These are phyloP conservation scores for Coniosporium apollinis DNA, from an alignment of 495 filamentous ascomycete species.

Conservation along the genomic window DNA sequence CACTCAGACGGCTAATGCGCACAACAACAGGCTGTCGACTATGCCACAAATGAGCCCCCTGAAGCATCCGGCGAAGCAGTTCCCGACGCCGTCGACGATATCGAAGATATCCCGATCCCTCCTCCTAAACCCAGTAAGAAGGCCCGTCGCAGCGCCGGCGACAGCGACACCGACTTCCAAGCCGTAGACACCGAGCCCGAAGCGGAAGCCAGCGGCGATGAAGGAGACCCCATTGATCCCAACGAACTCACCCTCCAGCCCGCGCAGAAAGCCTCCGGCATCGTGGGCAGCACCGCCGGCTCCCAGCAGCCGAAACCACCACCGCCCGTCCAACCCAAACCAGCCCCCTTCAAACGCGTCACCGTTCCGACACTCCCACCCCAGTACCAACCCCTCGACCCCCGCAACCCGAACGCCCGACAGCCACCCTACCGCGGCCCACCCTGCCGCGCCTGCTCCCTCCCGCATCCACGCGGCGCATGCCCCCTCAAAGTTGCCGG, in stretches of 20 bases:
- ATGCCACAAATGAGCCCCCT: conserved; percentile 7
- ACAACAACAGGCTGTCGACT: conserved; percentile 9
- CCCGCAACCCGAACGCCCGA: background rate
- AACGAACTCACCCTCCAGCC: background rate
- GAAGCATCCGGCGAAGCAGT: conserved; percentile 3
- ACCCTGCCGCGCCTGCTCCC: conserved; percentile 29
- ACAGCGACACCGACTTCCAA: conserved; percentile 38
- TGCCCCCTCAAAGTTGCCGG: conserved; percentile 47
- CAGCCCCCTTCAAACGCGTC: conserved; percentile 2
- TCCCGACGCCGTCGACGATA: conserved; percentile 5
- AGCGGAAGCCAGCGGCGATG: conserved; percentile 19
- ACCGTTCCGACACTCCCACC: conserved; percentile 1
- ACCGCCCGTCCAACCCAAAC: background rate
- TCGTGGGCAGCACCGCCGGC: too few relatives aligned
- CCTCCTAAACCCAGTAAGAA: conserved; percentile 6
- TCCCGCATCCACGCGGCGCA: conserved; percentile 33
- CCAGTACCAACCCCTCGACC: background rate
- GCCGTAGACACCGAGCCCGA: conserved; percentile 20
- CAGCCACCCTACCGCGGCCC: background rate
- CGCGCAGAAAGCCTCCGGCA: too few relatives aligned
- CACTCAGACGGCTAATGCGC: conserved; percentile 1
- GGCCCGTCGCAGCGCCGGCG: conserved; percentile 7
- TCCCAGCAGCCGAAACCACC: background rate
- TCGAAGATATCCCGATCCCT: conserved; percentile 4
- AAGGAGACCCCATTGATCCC: conserved; percentile 11